Evolutionary conservation across 257 asterid species (phyloP), one percentile per base, ranked within the genome.

Genomic region (Jacaranda mimosifolia): DNA sequence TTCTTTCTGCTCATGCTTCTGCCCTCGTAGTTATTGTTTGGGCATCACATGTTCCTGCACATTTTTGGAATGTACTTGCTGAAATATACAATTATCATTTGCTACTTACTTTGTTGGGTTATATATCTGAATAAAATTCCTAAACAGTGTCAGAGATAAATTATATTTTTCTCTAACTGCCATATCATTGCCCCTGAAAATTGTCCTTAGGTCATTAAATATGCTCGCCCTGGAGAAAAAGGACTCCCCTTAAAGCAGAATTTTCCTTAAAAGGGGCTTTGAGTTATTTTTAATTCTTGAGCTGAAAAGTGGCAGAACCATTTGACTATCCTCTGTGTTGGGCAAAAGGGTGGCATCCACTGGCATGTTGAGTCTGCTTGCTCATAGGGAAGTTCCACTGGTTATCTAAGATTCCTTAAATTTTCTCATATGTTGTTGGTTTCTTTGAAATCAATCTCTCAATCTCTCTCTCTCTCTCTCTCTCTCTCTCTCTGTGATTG

Each of bases 41-140:
- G 86, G 77, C 78, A 70, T 81, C 63, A 40, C 73, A 45, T 55
- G 73, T 74, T 70, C 65, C 69, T 42, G 17, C 60, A 75, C 75
- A 62, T 70, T 59, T 75, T 74, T 71, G 38, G 73, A 62, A 77
- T 85, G 88, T 86, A 88, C 81, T 74, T 55, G 11, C 68, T 74
- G 74, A 66, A 69, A 57, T 76, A 60, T 76, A 78, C 66, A 80
- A 39, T 59, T 76, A 70, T 63, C 51, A 80, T 77, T 63, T 77
- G 72, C 70, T 63, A 63, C n/a, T 75, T 52, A 38, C 74, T 57
- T 21, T 81, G 66, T 39, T 65, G 63, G 52, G 62, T 78, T 78
- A 58, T 70, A 68, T 77, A 75, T 38, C 78, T 55, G 52, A 65
- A 72, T 77, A 48, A 60, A 62, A 49, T 72, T 66, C 45, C 36